Base-by-base conservation (phyloP, 169 alveolate genomes). In the Plasmodium inui region DNA sequence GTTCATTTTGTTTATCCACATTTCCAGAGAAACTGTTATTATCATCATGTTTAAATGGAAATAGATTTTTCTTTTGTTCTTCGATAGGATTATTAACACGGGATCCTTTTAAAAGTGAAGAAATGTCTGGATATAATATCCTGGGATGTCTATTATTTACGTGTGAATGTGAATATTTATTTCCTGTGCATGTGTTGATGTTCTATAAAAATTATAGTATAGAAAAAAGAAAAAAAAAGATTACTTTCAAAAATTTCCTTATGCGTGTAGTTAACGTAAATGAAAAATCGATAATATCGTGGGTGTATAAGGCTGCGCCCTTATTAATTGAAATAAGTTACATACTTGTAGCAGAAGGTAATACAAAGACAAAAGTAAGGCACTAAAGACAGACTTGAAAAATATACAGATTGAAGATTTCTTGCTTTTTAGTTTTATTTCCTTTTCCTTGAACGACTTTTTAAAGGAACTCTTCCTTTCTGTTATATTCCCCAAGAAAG, bases 301-400 rank as follows among this genome's bases (percentile, higher is more conserved):
- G 32, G n/a, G 26, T 78, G 61, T 78, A 39, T 10, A 41, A 34
- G 17, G 44, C 17, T 78, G 55, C 28, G 30, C 41, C 34, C n/a
- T 37, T 1, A 32, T 19, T 78, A 78, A 78, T n/a, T 78, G 17
- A 39, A 4, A 39, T 6, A 78, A 78, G 9, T 78, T 37, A 19
- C 44, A 39, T 78, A 78, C 84, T 78, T 78, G 84, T 37, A 78
- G 30, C 22, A 78, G 26, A 78, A 78, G 84, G 55, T 78, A 78
- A 17, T 39, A 78, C 84, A 78, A 39, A 78, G 84, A 39, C 71
- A 78, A n/a, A 78, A 78, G 39, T 78, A 78, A 78, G 39, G 71
- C 84, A 37, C 70, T 78, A 78, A 78, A 78, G 41, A 78, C n/a
- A 39, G 84, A 78, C 9, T 30, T 78, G 55, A 28, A 78, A 78